A percentile compares a stretch with the other conserved stretches of the same genome.
Conservation (phyloP, 345 rosid species). For the Angophora floribunda region DNA sequence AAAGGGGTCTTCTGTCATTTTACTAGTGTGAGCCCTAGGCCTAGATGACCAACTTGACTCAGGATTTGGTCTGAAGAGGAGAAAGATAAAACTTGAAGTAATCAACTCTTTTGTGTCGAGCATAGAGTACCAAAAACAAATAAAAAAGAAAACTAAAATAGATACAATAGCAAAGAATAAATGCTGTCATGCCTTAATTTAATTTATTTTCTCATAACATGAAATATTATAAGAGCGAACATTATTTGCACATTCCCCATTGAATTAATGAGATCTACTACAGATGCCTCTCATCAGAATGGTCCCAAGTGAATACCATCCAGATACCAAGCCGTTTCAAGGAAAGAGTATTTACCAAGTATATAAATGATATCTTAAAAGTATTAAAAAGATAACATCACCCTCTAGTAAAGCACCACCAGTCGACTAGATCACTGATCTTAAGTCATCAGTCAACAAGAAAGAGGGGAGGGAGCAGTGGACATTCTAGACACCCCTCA, state of each 20-base stretch:
- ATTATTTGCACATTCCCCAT: neutral
- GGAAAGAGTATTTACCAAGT: neutral
- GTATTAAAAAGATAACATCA: neutral
- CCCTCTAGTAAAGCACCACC: neutral
- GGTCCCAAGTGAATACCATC: neutral
- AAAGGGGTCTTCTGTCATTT: constrained; percentile 21
- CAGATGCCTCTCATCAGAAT: neutral
- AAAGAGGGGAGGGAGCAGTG: neutral
- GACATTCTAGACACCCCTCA: neutral
- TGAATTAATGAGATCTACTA: neutral
- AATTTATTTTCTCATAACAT: neutral
- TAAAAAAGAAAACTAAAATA: neutral
- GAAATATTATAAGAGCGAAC: neutral
- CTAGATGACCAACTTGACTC: constrained; percentile 10
- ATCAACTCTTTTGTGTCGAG: neutral
- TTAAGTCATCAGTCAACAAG: neutral
- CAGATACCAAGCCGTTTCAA: neutral
- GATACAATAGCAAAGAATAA: neutral
- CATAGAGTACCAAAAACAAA: neutral
- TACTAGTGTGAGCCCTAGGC: constrained; percentile 11
- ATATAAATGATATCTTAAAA: neutral
- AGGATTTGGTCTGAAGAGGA: constrained; percentile 20
- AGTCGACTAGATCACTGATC: neutral
- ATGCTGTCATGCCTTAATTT: neutral
- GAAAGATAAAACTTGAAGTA: neutral